phyloP scores from a whole-genome alignment of 768 basidiomycete species.

The Mycena albidolilacea region DNA sequence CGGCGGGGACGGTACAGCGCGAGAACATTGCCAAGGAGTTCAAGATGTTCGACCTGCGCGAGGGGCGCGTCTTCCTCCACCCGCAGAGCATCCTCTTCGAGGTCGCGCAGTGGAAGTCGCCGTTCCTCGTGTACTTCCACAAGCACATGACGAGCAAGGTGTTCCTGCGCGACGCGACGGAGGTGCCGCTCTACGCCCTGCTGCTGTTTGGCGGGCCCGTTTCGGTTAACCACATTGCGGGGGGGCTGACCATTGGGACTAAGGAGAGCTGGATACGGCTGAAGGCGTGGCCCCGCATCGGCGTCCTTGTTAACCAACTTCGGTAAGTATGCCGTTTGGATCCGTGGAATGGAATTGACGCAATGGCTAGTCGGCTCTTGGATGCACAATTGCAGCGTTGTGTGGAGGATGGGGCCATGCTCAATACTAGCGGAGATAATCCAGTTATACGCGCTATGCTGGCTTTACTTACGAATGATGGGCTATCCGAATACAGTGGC shows the following conservation, averaged over 20 bases:
- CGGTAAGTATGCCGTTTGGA: constrained; percentile 61
- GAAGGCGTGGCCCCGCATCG: constrained; percentile 91
- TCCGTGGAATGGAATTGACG: background rate
- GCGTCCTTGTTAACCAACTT: constrained; percentile 89
- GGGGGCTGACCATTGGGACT: constrained; percentile 77
- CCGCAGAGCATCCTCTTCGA: constrained; percentile 87
- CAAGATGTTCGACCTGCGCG: constrained; percentile 81
- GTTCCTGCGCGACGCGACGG: constrained; percentile 89
- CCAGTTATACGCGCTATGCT: constrained; percentile 57
- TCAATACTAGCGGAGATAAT: constrained; percentile 59
- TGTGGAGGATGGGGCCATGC: constrained; percentile 65
- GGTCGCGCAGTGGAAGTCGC: constrained; percentile 79
- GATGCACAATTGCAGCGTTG: constrained; percentile 72
- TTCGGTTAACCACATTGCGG: constrained; percentile 82
- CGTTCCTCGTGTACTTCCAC: constrained; percentile 88
- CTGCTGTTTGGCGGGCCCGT: constrained; percentile 89
- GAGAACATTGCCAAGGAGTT: constrained; percentile 90
- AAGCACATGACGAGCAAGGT: constrained; percentile 88
- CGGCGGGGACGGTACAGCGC: constrained; percentile 86
- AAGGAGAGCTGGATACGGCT: constrained; percentile 72
- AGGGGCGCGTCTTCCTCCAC: constrained; percentile 83
- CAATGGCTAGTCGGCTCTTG: constrained; percentile 63
- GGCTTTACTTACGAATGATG: constrained; percentile 43
- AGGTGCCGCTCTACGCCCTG: constrained; percentile 93
- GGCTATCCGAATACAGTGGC: constrained; percentile 31